Base-by-base conservation (phyloP, 2,329 filamentous ascomycete genomes). In the Acrocalymma vagum region DNA sequence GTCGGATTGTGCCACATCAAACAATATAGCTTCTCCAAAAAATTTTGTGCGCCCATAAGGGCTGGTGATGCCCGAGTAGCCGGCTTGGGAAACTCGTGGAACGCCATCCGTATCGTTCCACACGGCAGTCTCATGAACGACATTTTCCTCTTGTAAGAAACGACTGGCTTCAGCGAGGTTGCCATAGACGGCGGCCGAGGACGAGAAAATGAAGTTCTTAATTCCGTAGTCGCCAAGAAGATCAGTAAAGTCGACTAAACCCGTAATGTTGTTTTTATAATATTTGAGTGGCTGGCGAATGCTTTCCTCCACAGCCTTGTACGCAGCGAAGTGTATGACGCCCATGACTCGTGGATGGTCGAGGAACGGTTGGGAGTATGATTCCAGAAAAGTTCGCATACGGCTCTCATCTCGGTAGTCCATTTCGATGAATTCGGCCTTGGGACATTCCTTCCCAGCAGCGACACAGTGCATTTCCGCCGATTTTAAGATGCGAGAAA, bases 311-410 rank as follows among this genome's bases (percentile, higher is more conserved):
- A 85, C 81, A 3, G 82, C 79, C 60, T 86, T 86, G 71, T 79
- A 78, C 1, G 83, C 83, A 4, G 83, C 83, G 52, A 86, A 85
- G 56, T 86, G 83, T 39, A 86, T 84, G 25, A 85, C 81, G 1
- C 80, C 81, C 2, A 70, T 68, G 50, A 85, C n/a, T 83, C 16
- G 65, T 73, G 2, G 45, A 43, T 9, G 2, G 22, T 30, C 16
- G 25, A 23, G 23, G 38, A n/a, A n/a, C n/a, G 11, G 80, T 78
- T 4, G 11, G 5, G 30, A 10, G 23, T 26, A 27, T 6, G 24
- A n/a, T 6, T 38, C 35, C 9, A 38, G n/a, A 8, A 38, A 11
- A 10, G n/a, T 11, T 10, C 25, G 6, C 36, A 39, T 39, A 5
- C 11, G 13, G 11, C 5, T 11, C 9, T 31, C 21, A 20, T 39